Conservation (phyloP, 2,329 filamentous ascomycete species). For the Aspergillus novofumigatus region DNA sequence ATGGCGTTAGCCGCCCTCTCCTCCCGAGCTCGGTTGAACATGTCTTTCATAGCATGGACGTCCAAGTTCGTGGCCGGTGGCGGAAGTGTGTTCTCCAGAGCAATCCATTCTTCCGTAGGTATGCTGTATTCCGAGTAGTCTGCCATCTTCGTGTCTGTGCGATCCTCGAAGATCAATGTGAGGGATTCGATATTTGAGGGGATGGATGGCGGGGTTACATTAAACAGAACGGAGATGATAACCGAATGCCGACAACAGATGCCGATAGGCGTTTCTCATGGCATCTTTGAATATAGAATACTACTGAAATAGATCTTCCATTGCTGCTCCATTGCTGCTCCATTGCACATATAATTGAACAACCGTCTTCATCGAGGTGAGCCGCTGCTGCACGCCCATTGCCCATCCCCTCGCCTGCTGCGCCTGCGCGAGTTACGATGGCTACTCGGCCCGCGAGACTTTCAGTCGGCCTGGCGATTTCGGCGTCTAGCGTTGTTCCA, state of each 20-base stretch:
- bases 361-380: slow-evolving; percentile 57
- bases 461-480: too few species aligned
- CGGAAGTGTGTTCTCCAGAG: slow-evolving; percentile 33
- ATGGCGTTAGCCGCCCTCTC: slow-evolving; percentile 28
- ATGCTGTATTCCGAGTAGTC: slow-evolving; percentile 41
- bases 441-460: slow-evolving; percentile 19
- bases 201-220: not conserved
- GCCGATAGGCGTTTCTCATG: not conserved
- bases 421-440: slow-evolving; percentile 59
- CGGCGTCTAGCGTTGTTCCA: too few species aligned
- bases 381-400: slow-evolving; percentile 58
- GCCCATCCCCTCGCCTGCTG: slow-evolving; percentile 54
- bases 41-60: slow-evolving; percentile 20
- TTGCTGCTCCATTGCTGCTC: too few species aligned
- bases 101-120: slow-evolving; percentile 44
- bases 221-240: not conserved
- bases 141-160: slow-evolving; percentile 18
- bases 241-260: not conserved
- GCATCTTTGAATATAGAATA: too few species aligned
- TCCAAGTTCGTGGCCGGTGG: slow-evolving; percentile 17
- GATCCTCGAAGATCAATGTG: not conserved
- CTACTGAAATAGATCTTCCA: too few species aligned
- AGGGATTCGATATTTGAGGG: not conserved
- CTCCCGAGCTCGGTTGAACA: slow-evolving; percentile 34
- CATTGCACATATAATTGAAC: too few species aligned